phyloP scores from a whole-genome alignment of 2,329 filamentous ascomycete species.

The Purpureocillium takamizusanense region DNA sequence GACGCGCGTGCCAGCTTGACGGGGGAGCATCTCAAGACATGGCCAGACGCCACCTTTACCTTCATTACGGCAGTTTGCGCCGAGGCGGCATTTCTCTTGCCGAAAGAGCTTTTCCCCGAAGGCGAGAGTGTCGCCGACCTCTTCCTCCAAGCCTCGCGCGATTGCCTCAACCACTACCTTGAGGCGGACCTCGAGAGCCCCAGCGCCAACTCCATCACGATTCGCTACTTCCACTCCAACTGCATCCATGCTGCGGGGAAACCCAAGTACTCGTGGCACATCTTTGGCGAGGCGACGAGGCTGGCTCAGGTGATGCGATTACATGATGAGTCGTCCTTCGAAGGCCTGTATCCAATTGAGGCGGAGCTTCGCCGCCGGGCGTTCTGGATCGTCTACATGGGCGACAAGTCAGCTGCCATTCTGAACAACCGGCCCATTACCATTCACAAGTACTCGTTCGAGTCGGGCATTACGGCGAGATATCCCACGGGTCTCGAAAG shows the following conservation, averaged over 20 bases:
- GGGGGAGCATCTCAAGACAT: slow-evolving; percentile 9
- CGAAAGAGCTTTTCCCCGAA: slow-evolving; percentile 28
- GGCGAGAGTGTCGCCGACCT: slow-evolving; percentile 25
- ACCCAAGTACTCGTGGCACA: slow-evolving; percentile 33
- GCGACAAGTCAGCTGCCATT: slow-evolving; percentile 29
- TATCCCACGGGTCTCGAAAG: slow-evolving; percentile 23
- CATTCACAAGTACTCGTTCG: slow-evolving; percentile 32
- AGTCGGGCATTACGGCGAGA: slow-evolving; percentile 26
- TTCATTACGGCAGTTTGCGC: slow-evolving; percentile 34
- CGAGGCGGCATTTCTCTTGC: slow-evolving; percentile 29
- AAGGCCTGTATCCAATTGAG: slow-evolving; percentile 25
- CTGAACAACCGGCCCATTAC: slow-evolving; percentile 32
- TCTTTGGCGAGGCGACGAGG: slow-evolving; percentile 32
- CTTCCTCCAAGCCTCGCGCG: slow-evolving; percentile 29
- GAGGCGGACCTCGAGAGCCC: slow-evolving; percentile 32
- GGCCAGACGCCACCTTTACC: slow-evolving; percentile 28
- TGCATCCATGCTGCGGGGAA: slow-evolving; percentile 33
- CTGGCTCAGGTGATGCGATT: slow-evolving; percentile 33
- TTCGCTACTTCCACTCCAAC: slow-evolving; percentile 36
- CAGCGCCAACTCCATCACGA: slow-evolving; percentile 30
- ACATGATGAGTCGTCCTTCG: slow-evolving; percentile 27
- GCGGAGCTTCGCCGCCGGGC: slow-evolving; percentile 25
- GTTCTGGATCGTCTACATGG: slow-evolving; percentile 31
- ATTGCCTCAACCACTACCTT: slow-evolving; percentile 26
- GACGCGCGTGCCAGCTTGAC: background rate